A percentile compares a stretch with the other conserved stretches of the same genome.
Evolutionary conservation across 2,329 filamentous ascomycete species (phyloP).

Genomic region (Penicillium sp.): DNA sequence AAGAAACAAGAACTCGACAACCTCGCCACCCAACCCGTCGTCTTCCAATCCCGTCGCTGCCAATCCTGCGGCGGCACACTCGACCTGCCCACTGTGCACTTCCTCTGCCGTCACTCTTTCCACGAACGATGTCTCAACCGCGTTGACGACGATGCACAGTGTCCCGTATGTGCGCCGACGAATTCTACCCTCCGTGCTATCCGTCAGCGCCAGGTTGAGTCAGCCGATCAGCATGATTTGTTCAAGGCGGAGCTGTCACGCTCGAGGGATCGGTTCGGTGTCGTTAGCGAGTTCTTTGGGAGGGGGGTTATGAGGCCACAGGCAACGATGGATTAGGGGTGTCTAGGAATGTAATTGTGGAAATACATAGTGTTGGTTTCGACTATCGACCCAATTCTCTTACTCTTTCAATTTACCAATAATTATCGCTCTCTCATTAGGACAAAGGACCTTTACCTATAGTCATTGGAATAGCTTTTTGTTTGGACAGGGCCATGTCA

Average conservation of each 20-base stretch:
- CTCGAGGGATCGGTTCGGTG: slow-evolving; percentile 79
- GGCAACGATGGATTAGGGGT: slow-evolving; percentile 25
- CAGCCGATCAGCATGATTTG: slow-evolving; percentile 78
- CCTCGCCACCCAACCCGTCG: slow-evolving; percentile 70
- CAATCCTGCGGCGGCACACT: slow-evolving; percentile 71
- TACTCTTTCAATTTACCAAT: no score
- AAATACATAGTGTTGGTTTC: neutral
- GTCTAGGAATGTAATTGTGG: neutral
- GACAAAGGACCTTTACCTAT: no score
- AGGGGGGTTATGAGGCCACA: slow-evolving; percentile 72
- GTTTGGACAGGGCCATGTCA: no score
- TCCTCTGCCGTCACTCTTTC: slow-evolving; percentile 95
- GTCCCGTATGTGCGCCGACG: slow-evolving; percentile 74
- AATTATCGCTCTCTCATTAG: no score
- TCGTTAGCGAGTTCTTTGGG: slow-evolving; percentile 90
- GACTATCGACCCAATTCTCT: no score
- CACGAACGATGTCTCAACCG: slow-evolving; percentile 82
- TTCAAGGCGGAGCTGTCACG: slow-evolving; percentile 75
- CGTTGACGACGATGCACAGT: slow-evolving; percentile 65
- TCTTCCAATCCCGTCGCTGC: slow-evolving; percentile 88
- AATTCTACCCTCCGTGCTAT: slow-evolving; percentile 89
- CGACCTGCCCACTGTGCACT: slow-evolving; percentile 88
- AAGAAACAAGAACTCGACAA: slow-evolving; percentile 75
- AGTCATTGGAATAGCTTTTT: no score
- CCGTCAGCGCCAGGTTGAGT: slow-evolving; percentile 77